Conservation (phyloP, 75 land plant genomes). For the Cupressus sempervirens region DNA sequence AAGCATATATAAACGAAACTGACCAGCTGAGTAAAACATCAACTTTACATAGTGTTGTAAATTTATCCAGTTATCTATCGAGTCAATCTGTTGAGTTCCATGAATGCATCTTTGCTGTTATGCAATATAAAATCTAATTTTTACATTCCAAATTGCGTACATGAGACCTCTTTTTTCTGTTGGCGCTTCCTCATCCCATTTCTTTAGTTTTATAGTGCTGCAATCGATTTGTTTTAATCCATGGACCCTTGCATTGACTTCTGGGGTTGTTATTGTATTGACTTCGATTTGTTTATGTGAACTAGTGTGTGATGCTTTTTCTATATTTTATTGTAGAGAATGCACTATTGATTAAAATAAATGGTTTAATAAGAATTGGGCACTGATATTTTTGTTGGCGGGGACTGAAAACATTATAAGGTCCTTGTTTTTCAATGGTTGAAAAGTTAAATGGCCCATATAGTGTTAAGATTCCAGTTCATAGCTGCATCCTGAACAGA, state of each 20-base stretch:
- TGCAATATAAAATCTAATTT: neutral
- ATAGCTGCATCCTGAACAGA: neutral
- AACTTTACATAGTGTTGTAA: neutral
- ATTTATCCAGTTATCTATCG: neutral
- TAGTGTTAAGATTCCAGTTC: neutral
- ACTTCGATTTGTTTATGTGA: too few relatives aligned
- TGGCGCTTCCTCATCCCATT: neutral
- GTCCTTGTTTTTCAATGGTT: neutral
- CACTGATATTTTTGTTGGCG: neutral
- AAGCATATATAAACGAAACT: neutral
- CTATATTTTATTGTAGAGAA: too few relatives aligned
- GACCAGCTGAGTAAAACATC: neutral
- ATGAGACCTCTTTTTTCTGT: neutral
- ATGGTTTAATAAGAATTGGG: neutral
- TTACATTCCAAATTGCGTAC: neutral
- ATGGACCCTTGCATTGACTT: too few relatives aligned
- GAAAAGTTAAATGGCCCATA: neutral
- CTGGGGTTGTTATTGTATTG: too few relatives aligned
- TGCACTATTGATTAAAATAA: too few relatives aligned
- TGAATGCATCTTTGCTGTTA: neutral
- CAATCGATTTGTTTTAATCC: too few relatives aligned
- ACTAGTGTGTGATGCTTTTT: too few relatives aligned
- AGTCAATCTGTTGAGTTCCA: neutral
- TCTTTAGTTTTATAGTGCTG: too few relatives aligned
- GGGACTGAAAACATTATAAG: neutral